Percentiles rank a stretch among this genome's conserved stretches.
Evolutionary conservation across 2,329 filamentous ascomycete species (phyloP).

Genomic region (Hypoxylon sp.): DNA sequence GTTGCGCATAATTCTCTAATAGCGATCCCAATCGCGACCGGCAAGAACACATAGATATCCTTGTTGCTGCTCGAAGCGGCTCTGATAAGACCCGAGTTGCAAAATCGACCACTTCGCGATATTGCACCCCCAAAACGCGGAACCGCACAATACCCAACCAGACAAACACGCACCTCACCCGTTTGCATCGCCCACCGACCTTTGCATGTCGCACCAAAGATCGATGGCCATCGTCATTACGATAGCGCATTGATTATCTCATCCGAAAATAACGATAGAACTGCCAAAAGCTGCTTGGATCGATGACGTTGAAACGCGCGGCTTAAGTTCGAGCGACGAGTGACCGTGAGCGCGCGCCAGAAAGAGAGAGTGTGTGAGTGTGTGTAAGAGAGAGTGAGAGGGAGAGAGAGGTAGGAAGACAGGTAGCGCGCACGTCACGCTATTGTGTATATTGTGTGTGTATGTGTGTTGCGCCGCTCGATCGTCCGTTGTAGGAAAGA

Average conservation of each 20-base stretch:
- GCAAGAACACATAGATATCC: slow-evolving; percentile 4
- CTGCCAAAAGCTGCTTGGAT: slow-evolving; percentile 24
- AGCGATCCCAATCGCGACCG: slow-evolving; percentile 7
- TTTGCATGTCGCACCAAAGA: slow-evolving; percentile 20
- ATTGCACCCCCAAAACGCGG: slow-evolving; percentile 21
- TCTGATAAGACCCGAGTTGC: slow-evolving; percentile 19
- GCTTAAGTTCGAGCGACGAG: slow-evolving; percentile 33
- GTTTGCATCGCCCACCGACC: slow-evolving; percentile 27
- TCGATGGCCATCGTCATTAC: slow-evolving; percentile 11
- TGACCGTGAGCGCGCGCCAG: slow-evolving; percentile 30
- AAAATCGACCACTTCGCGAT: slow-evolving; percentile 30
- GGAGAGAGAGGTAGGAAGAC: not conserved
- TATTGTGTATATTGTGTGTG: slow-evolving; percentile 24
- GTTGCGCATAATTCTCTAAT: slow-evolving; percentile 26
- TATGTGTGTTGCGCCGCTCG: slow-evolving; percentile 29
- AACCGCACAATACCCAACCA: slow-evolving; percentile 23
- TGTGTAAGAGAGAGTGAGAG: slow-evolving; percentile 1
- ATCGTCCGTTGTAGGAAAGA: slow-evolving; percentile 13
- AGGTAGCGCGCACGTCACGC: slow-evolving; percentile 23
- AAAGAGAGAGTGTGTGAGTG: slow-evolving; percentile 9
- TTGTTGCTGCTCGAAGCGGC: slow-evolving; percentile 12
- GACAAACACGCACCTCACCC: slow-evolving; percentile 18
- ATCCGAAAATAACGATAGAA: not conserved
- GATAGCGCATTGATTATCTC: slow-evolving; percentile 28
- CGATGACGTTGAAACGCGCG: slow-evolving; percentile 33